Base-by-base conservation (phyloP, 108 stramenopile genomes). In the Fistulifera solaris region DNA sequence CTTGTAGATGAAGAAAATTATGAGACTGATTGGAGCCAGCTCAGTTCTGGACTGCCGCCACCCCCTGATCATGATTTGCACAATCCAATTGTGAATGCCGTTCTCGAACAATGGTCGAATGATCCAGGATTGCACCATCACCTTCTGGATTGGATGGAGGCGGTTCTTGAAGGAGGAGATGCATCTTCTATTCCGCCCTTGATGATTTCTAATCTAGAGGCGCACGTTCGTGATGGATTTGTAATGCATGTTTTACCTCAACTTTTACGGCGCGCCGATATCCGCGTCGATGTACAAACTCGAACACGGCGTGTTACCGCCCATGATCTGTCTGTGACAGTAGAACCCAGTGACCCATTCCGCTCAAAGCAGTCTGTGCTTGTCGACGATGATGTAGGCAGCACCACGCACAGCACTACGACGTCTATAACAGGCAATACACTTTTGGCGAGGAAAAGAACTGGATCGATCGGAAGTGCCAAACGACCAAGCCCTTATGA, bases 31-130 rank as follows among this genome's bases (percentile, higher is more conserved):
- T 91, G 89, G 89, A 63, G 75, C 23, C 73, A 83, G 28, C 43
- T 83, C 14, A 64, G 59, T 23, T 55, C 75, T 27, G 64, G 68
- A 13, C 60, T 85, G 22, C 89, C 89, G n/a, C 89, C 85, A 14
- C 89, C 85, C 89, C 85, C 89, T 8, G 89, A 85, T 48, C 89
- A 91, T 63, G 80, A 56, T 22, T 65, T 90, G 24, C 76, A 67
- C 38, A 77, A 83, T 26, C 89, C 89, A 40, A 90, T 91, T 23
- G 83, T 91, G 5, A 31, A 69, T 11, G 63, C 78, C 27, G 71
- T 91, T 16, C 63, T 91, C 40, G 50, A 68, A 25, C 66, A 75
- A 35, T 91, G 89, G 89, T 83, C 83, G 2, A 44, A 54, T 15
- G 85, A 91, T 44, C 38, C 28, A 23, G 62, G 57, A 12, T 75